Evolutionary conservation across 768 basidiomycete species (phyloP).

Genomic region (Phlebiopsis gigantea): DNA sequence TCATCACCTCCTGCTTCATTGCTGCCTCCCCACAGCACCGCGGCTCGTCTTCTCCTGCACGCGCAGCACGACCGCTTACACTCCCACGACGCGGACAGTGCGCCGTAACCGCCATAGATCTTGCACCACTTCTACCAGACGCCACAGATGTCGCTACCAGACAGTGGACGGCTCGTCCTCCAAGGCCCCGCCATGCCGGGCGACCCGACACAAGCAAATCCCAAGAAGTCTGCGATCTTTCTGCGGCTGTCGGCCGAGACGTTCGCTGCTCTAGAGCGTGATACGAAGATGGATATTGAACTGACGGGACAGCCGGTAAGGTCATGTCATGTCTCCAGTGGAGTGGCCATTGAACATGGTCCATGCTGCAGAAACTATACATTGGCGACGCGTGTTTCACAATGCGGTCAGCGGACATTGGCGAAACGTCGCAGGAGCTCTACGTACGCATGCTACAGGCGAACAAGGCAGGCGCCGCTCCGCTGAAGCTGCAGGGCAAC

Average conservation of each 20-base stretch:
- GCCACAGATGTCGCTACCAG: conserved; percentile 60
- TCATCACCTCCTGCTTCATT: neutral
- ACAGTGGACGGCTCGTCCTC: conserved; percentile 47
- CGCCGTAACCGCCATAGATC: neutral
- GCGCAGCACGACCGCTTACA: neutral
- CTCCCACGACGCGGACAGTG: neutral
- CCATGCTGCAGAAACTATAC: conserved; percentile 47
- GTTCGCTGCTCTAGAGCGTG: conserved; percentile 57
- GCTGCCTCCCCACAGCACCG: neutral
- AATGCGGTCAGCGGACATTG: conserved; percentile 42
- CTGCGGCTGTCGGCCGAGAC: conserved; percentile 72
- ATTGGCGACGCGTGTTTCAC: conserved; percentile 64
- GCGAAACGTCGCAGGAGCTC: conserved; percentile 61
- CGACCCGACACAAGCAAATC: conserved; percentile 50
- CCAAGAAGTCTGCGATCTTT: conserved; percentile 67
- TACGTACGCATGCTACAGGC: conserved; percentile 61
- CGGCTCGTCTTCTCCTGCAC: neutral
- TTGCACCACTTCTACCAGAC: neutral
- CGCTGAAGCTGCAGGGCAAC: conserved; percentile 69
- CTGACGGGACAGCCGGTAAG: conserved; percentile 56
- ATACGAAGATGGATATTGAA: conserved; percentile 49
- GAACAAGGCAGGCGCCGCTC: conserved; percentile 47
- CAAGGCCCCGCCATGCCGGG: conserved; percentile 52
- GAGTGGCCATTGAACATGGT: neutral
- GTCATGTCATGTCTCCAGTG: neutral